These are phyloP conservation scores for Cichorium intybus DNA, from an alignment of 140 eudicot genomes.

Conservation along the genomic window DNA sequence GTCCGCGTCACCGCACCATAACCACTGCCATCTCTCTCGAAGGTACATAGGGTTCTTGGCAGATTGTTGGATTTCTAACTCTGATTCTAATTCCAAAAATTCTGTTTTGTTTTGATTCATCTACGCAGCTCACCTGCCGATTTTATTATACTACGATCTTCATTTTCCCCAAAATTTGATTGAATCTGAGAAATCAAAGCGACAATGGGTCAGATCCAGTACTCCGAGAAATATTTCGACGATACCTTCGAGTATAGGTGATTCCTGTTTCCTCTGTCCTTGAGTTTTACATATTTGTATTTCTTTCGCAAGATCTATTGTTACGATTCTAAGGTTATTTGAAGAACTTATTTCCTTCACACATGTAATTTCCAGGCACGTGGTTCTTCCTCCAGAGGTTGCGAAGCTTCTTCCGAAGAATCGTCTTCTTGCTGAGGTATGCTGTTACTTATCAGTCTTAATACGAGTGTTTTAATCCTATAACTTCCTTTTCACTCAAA, in stretches of 20 bases:
- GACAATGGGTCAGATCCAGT: conserved; percentile 95
- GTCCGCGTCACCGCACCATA: background rate
- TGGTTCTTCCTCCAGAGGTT: conserved; percentile 92
- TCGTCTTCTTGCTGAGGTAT: conserved; percentile 77
- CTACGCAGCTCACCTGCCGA: background rate
- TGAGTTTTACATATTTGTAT: background rate
- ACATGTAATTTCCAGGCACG: conserved; percentile 57
- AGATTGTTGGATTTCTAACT: background rate
- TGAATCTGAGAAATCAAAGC: conserved; percentile 9
- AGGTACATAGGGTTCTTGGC: conserved; percentile 9
- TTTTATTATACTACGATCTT: background rate
- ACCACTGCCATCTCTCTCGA: background rate
- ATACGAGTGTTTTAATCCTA: background rate
- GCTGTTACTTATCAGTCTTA: background rate
- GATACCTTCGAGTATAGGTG: conserved; percentile 94
- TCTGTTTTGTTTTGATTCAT: background rate
- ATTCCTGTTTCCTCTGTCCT: background rate
- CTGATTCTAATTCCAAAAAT: background rate
- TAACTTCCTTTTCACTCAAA: background rate
- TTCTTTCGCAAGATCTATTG: background rate
- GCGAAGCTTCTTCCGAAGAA: conserved; percentile 93
- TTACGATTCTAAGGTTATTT: background rate
- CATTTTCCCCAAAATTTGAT: background rate
- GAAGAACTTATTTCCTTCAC: background rate
- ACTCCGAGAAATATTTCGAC: conserved; percentile 93